phyloP scores from a whole-genome alignment of 73 alveolate genomes.

The Blepharisma stoltei region DNA sequence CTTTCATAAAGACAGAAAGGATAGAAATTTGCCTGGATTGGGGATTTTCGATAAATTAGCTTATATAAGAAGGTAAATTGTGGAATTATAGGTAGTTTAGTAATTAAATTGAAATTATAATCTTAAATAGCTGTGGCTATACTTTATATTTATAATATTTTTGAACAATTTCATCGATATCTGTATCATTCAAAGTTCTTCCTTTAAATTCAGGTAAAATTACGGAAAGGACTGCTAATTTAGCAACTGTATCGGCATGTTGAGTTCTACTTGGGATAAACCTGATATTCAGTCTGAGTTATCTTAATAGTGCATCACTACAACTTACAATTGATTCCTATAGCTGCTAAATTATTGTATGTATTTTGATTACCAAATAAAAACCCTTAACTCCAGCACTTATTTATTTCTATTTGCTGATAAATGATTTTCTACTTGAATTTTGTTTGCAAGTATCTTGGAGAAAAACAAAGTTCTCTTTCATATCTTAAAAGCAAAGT shows the following conservation, averaged over 20 bases:
- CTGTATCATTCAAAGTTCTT: conserved; percentile 17
- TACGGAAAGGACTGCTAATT: background rate
- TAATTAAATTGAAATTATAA: too few species aligned
- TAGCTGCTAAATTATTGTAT: background rate
- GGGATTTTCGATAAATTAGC: too few species aligned
- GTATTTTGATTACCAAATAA: background rate
- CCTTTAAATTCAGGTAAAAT: background rate
- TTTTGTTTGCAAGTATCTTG: conserved; percentile 16
- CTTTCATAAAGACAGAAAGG: too few species aligned
- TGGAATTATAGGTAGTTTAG: too few species aligned
- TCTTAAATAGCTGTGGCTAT: too few species aligned
- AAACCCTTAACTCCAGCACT: conserved; percentile 27
- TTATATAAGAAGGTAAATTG: too few species aligned
- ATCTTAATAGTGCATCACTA: background rate
- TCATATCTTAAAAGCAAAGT: conserved; percentile 10
- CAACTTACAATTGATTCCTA: background rate
- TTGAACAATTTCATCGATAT: conserved; percentile 17
- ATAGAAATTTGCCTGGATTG: too few species aligned
- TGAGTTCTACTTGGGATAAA: conserved; percentile 13
- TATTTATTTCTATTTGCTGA: background rate
- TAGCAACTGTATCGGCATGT: conserved; percentile 22
- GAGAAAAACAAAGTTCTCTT: conserved; percentile 26
- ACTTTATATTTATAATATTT: background rate
- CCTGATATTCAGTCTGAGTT: background rate
- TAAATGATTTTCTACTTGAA: conserved; percentile 23